These are phyloP conservation scores for Geranomyces michiganensis DNA, from an alignment of 192 early-diverging fungal species.

Conservation along the genomic window DNA sequence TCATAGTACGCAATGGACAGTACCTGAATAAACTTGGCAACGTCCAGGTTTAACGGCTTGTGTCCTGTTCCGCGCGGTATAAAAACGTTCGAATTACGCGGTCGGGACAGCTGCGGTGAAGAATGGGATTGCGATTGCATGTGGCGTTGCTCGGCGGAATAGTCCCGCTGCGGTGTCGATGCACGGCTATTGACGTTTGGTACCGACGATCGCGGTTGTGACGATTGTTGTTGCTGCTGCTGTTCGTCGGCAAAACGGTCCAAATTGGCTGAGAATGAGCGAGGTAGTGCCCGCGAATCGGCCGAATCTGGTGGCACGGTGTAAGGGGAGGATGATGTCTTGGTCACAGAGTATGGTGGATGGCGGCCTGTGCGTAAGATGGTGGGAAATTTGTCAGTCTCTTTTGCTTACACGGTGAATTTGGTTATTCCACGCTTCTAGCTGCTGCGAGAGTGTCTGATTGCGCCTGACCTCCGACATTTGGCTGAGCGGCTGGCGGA, in stretches of 20 bases:
- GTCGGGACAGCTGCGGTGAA: background rate
- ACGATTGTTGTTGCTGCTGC: slow-evolving; percentile 1
- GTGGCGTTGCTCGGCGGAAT: background rate
- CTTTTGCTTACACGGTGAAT: too few relatives aligned
- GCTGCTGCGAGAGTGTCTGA: too few relatives aligned
- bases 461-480: background rate
- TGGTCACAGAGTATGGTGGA: too few relatives aligned
- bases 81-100: slow-evolving; percentile 24
- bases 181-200: background rate
- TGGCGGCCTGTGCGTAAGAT: too few relatives aligned
- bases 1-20: too few relatives aligned
- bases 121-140: background rate
- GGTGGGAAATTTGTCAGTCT: too few relatives aligned
- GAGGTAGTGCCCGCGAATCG: background rate
- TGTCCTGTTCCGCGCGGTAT: slow-evolving; percentile 41
- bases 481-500: background rate
- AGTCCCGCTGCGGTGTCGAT: too few relatives aligned
- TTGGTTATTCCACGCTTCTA: too few relatives aligned
- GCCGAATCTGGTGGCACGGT: background rate
- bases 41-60: slow-evolving; percentile 45
- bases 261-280: slow-evolving; percentile 13
- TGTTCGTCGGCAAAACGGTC: slow-evolving; percentile 4
- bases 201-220: background rate
- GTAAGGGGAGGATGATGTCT: too few relatives aligned
- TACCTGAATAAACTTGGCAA: slow-evolving; percentile 46